phyloP scores from a whole-genome alignment of 2,329 filamentous ascomycete species.

The Pseudogymnoascus sp. region DNA sequence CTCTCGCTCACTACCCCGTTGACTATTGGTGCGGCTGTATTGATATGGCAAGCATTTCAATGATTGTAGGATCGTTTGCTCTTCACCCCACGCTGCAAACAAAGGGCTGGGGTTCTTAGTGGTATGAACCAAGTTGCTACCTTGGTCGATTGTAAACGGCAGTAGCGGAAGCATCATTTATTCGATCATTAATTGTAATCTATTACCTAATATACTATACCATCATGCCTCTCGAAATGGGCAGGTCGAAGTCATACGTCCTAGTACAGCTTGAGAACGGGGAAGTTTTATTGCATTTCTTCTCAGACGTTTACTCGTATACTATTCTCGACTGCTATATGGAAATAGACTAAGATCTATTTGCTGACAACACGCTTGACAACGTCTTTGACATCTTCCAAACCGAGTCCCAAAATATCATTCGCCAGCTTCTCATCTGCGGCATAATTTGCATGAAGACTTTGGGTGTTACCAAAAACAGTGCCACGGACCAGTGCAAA shows the following conservation, averaged over 20 bases:
- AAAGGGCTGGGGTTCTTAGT: not conserved
- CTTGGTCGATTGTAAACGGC: too few relatives aligned
- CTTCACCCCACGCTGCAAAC: not conserved
- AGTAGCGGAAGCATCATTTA: too few relatives aligned
- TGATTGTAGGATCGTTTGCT: not conserved
- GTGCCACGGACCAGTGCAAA: slow-evolving; percentile 22
- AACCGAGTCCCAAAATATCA: slow-evolving; percentile 19
- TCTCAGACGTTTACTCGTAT: not conserved
- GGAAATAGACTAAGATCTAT: not conserved
- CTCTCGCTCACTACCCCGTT: not conserved
- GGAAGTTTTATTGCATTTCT: not conserved
- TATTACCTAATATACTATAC: too few relatives aligned
- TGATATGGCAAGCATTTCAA: not conserved
- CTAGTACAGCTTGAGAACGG: too few relatives aligned
- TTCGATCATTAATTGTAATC: too few relatives aligned
- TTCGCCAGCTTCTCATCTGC: slow-evolving; percentile 22
- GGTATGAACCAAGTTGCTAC: too few relatives aligned
- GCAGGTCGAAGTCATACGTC: too few relatives aligned
- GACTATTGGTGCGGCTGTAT: not conserved
- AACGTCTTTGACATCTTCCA: slow-evolving; percentile 20
- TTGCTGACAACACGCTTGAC: slow-evolving; percentile 13
- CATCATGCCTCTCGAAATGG: too few relatives aligned
- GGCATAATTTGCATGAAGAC: slow-evolving; percentile 21
- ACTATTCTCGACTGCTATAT: not conserved
- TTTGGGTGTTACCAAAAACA: slow-evolving; percentile 17